Conservation (phyloP, 805 yeast species). For the Hanseniaspora nectarophila region DNA sequence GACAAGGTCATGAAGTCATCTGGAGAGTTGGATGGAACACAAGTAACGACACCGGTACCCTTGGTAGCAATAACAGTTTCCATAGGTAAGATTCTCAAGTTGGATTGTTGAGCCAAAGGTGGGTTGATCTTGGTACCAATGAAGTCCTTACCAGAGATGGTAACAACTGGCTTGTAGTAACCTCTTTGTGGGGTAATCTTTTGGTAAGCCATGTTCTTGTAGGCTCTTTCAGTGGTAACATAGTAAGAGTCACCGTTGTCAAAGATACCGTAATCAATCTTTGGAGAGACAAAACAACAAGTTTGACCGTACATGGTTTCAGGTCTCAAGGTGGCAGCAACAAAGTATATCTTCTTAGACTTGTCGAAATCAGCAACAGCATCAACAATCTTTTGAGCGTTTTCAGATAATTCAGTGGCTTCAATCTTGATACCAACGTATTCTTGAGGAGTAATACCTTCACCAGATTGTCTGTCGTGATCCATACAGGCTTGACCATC, state of each 20-base stretch:
- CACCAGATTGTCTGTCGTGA: conserved; percentile 95
- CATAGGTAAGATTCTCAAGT: conserved; percentile 86
- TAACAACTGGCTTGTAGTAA: conserved; percentile 45
- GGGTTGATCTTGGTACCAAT: conserved; percentile 81
- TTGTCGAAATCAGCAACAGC: conserved; percentile 29
- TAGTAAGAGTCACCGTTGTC: conserved; percentile 67
- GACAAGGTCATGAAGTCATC: conserved; percentile 83
- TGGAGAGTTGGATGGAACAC: conserved; percentile 98
- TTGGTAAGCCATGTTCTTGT: conserved; percentile 94
- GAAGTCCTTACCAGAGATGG: conserved; percentile 57
- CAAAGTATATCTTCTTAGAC: conserved; percentile 60
- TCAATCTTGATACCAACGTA: conserved; percentile 85
- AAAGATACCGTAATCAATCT: conserved; percentile 81
- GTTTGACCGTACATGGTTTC: conserved; percentile 99
- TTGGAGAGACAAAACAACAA: conserved; percentile 94
- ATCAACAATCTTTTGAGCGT: conserved; percentile 31
- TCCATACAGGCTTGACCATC: conserved; percentile 99
- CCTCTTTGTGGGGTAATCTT: conserved; percentile 86
- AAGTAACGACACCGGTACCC: conserved; percentile 98
- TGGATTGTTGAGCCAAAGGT: conserved; percentile 60
- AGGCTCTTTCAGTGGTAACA: conserved; percentile 88
- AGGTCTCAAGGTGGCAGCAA: conserved; percentile 96
- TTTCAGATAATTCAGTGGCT: conserved; percentile 45
- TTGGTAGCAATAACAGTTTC: conserved; percentile 87
- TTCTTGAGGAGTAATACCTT: conserved; percentile 94